A percentile compares a stretch with the other conserved stretches of the same genome.
phyloP scores from a whole-genome alignment of 805 yeast species.

The Candida sonorensis region DNA sequence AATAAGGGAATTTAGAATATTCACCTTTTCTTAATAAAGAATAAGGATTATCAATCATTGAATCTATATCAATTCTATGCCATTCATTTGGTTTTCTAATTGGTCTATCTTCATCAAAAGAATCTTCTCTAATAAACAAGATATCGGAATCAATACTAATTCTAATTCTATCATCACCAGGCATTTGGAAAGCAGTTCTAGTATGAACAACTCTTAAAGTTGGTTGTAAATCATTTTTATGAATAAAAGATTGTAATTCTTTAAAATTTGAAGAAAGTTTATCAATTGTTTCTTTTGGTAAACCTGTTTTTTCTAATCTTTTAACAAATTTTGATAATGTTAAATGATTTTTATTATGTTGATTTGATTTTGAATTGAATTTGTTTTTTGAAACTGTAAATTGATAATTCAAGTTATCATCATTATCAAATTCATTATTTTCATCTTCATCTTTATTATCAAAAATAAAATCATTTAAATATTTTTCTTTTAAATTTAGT shows the following conservation, averaged over 20 bases:
- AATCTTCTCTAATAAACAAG: constrained; percentile 81
- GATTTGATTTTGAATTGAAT: constrained; percentile 8
- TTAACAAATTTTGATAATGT: constrained; percentile 41
- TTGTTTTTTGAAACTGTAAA: too few species aligned
- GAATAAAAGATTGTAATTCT: constrained; percentile 56
- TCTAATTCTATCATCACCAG: constrained; percentile 92
- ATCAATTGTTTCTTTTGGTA: constrained; percentile 44
- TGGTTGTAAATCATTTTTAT: constrained; percentile 68
- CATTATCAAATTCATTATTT: constrained; percentile 24
- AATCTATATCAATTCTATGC: constrained; percentile 91
- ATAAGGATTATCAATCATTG: constrained; percentile 61
- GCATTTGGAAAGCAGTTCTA: constrained; percentile 95
- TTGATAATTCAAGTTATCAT: too few species aligned
- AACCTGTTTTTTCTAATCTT: constrained; percentile 59
- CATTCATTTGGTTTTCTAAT: constrained; percentile 82
- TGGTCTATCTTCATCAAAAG: constrained; percentile 78
- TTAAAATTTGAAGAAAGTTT: constrained; percentile 49
- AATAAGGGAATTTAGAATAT: constrained; percentile 71
- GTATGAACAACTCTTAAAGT: constrained; percentile 80
- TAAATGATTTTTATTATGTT: too few species aligned
- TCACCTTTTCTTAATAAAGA: constrained; percentile 81
- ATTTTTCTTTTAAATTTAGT: constrained; percentile 71
- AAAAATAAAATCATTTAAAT: constrained; percentile 61
- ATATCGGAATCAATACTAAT: constrained; percentile 87
- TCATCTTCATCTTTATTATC: too few species aligned